phyloP scores from a whole-genome alignment of 495 filamentous ascomycete species.

The Daldinia childiae region DNA sequence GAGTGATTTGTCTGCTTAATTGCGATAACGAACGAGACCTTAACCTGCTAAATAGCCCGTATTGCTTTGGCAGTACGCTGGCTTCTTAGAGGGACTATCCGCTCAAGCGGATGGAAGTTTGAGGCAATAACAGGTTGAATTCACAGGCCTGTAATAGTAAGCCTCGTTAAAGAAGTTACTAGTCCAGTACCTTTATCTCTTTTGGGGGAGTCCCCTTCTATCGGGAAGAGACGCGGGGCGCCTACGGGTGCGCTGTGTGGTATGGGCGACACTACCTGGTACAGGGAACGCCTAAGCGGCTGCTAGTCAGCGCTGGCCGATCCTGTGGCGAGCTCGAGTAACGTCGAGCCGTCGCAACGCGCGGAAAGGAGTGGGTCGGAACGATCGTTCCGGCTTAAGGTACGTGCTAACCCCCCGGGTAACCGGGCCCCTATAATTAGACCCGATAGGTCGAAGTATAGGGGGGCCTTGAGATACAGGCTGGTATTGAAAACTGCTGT shows the following conservation, averaged over 20 bases:
- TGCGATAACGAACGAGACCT: slow-evolving; percentile 15
- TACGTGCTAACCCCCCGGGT: slow-evolving; percentile 3
- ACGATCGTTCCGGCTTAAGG: not conserved
- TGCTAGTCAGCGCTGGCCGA: no score
- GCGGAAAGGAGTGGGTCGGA: not conserved
- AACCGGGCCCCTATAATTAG: not conserved
- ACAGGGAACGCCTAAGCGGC: no score
- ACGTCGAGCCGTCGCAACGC: not conserved
- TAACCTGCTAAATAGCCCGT: slow-evolving; percentile 14
- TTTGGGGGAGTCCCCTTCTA: no score
- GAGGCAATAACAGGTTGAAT: slow-evolving; percentile 10
- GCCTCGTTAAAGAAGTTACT: no score
- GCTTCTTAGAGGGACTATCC: slow-evolving; percentile 15
- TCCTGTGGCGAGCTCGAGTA: not conserved
- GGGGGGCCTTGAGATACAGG: not conserved
- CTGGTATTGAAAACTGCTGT: not conserved
- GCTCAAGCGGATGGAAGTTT: slow-evolving; percentile 15
- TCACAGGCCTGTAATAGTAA: no score
- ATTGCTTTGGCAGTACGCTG: slow-evolving; percentile 14
- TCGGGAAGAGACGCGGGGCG: no score
- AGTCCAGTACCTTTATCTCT: no score
- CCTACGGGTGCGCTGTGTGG: no score
- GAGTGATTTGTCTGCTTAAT: slow-evolving; percentile 16
- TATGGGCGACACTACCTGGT: no score
- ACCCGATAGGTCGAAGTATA: slow-evolving; percentile 1